Percentiles rank a stretch among this genome's conserved stretches.
Conservation (phyloP, 2,329 filamentous ascomycete genomes). For the Echinosphaeria canescens region DNA sequence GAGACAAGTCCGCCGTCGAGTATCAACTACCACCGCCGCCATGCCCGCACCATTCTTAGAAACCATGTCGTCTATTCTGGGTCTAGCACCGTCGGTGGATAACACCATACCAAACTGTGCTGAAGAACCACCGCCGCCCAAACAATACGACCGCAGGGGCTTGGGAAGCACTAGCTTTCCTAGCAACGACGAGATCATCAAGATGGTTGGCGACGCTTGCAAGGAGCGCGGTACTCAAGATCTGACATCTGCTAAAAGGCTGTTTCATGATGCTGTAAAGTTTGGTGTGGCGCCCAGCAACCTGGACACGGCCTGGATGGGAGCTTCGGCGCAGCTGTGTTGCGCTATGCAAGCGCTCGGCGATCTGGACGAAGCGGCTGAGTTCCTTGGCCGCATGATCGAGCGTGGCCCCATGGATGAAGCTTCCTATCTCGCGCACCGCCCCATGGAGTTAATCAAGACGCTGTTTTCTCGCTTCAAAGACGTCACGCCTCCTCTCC, state of each 20-base stretch:
- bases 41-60: no score
- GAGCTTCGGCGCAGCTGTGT: slow-evolving; percentile 10
- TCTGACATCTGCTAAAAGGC: no score
- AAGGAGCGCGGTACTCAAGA: slow-evolving; percentile 1
- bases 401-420: slow-evolving; percentile 10
- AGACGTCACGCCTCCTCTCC: no score
- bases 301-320: slow-evolving; percentile 4
- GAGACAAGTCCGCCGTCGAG: no score
- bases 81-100: no score
- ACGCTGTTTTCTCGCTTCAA: slow-evolving; percentile 6
- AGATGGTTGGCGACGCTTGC: slow-evolving; percentile 4
- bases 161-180: slow-evolving; percentile 2
- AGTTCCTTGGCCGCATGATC: slow-evolving; percentile 10
- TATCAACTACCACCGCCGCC: no score
- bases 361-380: slow-evolving; percentile 11
- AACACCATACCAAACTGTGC: no score
- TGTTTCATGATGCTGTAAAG: no score
- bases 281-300: slow-evolving; percentile 3
- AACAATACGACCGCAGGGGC: background rate
- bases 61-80: no score
- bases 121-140: no score
- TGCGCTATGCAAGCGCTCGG: slow-evolving; percentile 10
- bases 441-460: slow-evolving; percentile 13
- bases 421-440: slow-evolving; percentile 12
- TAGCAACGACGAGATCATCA: slow-evolving; percentile 3